Base-by-base conservation (phyloP, 768 basidiomycete species). In the Porpolomopsis calyptriformis region DNA sequence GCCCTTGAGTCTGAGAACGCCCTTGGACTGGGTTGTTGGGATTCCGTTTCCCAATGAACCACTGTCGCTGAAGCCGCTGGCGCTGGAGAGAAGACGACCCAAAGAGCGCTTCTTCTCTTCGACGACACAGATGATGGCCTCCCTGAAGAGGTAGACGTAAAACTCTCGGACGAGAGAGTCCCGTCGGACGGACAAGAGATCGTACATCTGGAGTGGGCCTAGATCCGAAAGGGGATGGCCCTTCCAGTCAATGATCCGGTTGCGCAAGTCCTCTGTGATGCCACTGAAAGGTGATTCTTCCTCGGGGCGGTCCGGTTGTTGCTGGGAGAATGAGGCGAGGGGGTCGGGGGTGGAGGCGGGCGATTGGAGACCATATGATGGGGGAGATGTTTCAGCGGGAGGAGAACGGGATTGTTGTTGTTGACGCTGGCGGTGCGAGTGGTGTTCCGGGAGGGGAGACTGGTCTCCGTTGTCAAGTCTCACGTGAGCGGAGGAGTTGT, bases 51-150 rank as follows among this genome's bases (percentile, higher is more conserved):
- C 45, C 2, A 40, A 35, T 27, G 74, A 73, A 10, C 70, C 64
- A 2, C 70, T 62, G 49, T 80, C 79, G 31, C 70, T 75, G 35
- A 76, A 67, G 2, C 68, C 65, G 4, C 78, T 75, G 1, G 81
- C 80, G 48, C 68, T 74, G 24, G 82, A 80, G 4, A 91, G 71
- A 38, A 91, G 70, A 22, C 83, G 76, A 6, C 83, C 80, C 2
- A 92, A 65, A 0, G 82, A 80, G 20, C 85, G 79, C 57, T 90
- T 93, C 70, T 82, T 89, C 65, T 99, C 94, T 62, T 98, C 93
- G 16, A 86, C 77, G n/a, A 98, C 91, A 61, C 96, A 99, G 49
- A 99, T 91, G 53, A 99, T 87, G 8, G 96, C 96, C 62, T 97
- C 91, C 57, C 84, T 85, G 77, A 97, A 99, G 22, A 99, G 76